Evolutionary conservation across 192 early-diverging fungal genomes (phyloP), one percentile per base, ranked within the genome.

Genomic region (Dispira simplex): DNA sequence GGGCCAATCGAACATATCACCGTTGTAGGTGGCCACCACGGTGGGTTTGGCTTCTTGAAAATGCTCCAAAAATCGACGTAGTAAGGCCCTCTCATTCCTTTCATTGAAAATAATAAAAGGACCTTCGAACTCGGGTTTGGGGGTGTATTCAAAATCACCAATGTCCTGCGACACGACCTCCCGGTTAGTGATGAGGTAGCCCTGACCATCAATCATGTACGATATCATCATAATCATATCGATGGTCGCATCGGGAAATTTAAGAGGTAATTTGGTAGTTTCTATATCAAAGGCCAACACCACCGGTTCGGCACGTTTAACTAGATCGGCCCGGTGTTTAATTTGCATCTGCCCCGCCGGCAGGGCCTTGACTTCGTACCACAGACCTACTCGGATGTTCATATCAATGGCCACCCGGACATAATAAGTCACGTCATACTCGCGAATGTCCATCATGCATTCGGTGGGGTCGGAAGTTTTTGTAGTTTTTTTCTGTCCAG

Each of bases 171-270:
- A 81, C 25, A 99, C 93, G 46, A 99, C 87, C 62, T 95, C 91
- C 46, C 95, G 84, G 74, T 99, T 99, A 11, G 93, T 97, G 56
- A 99, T 97, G 46, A 99, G 73, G 66, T 85, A 97, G 0, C 97
- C 97, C 86, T 89, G 87, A 21, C 92, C 97, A 63, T 97, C 93
- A 57, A 99, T 88, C 97, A 99, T 99, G 71, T 99, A 99, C 32
- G 95, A 97, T 67, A 99, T 96, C 97, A 99, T 99, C 92, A 97
- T 99, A 65, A 99, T 91, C 46, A 81, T 82, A 70, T 99, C 97
- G 39, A 85, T 84, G 4, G 73, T 54, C 0, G 92, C 80, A 65
- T 97, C 97, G 10, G 97, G 97, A 64, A 99, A 99, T 73, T 96
- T 97, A 39, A 99, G 80, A 39, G 97, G 97, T 39, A 92, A 71